A percentile compares a stretch with the other conserved stretches of the same genome.
Conservation (phyloP, 2,329 filamentous ascomycete species). For the Stachybotrys elegans region DNA sequence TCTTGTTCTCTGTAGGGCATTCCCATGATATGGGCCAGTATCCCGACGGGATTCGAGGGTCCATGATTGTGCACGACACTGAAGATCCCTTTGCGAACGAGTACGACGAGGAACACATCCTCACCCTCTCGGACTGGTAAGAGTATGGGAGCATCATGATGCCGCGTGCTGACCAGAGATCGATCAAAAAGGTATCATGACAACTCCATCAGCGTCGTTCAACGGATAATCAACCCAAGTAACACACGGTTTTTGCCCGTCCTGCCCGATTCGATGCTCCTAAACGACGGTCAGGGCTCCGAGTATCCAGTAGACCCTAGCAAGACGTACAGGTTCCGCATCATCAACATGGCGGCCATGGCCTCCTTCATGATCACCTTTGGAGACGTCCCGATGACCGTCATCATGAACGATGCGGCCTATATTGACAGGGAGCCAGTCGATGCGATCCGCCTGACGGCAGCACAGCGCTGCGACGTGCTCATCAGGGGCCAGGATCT, state of each 20-base stretch:
- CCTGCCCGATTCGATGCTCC: slow-evolving; percentile 63
- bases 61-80: slow-evolving; percentile 60
- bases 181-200: slow-evolving; percentile 56
- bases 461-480: slow-evolving; percentile 63
- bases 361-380: slow-evolving; percentile 63
- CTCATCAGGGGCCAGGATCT: slow-evolving; percentile 59
- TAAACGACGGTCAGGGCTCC: slow-evolving; percentile 65
- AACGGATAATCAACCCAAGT: too few species aligned
- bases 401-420: slow-evolving; percentile 70
- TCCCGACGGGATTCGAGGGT: slow-evolving; percentile 62
- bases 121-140: slow-evolving; percentile 71
- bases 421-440: slow-evolving; percentile 58
- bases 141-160: slow-evolving; percentile 52
- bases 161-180: slow-evolving; percentile 44
- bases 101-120: slow-evolving; percentile 58
- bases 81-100: slow-evolving; percentile 48
- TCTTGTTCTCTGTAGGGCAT: too few species aligned
- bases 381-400: slow-evolving; percentile 60
- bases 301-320: slow-evolving; percentile 56
- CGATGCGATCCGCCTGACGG: slow-evolving; percentile 59
- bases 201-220: too few species aligned
- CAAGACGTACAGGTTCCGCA: slow-evolving; percentile 67
- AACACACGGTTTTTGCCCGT: too few species aligned
- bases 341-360: slow-evolving; percentile 72
- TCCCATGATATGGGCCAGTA: slow-evolving; percentile 65